phyloP scores from a whole-genome alignment of 2,329 filamentous ascomycete genomes.

The Penicillium sp. region DNA sequence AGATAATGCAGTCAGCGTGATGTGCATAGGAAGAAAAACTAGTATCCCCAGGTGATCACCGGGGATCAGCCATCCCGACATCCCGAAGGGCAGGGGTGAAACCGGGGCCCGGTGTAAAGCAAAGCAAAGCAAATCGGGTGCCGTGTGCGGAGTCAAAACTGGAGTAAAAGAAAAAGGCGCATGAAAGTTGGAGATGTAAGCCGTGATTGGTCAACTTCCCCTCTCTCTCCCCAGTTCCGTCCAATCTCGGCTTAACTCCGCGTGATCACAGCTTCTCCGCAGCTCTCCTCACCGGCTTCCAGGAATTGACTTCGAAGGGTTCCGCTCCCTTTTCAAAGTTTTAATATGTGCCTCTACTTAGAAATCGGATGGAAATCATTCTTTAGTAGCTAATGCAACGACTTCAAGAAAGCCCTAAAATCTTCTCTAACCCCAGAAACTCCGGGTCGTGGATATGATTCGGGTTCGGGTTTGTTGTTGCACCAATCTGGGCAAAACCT shows the following conservation, averaged over 20 bases:
- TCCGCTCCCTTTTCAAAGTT: neutral
- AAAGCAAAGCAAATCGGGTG: constrained; percentile 7
- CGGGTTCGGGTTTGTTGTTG: no score
- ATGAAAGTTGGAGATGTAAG: neutral
- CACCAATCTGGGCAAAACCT: no score
- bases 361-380: no score
- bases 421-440: no score
- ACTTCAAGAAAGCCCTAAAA: no score
- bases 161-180: neutral
- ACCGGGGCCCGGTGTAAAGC: constrained; percentile 11
- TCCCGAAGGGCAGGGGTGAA: constrained; percentile 11
- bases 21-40: constrained; percentile 12
- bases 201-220: constrained; percentile 5
- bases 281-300: neutral
- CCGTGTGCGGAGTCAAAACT: constrained; percentile 22
- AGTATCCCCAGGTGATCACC: constrained; percentile 11
- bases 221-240: neutral
- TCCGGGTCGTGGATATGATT: no score
- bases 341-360: no score
- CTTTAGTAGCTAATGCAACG: no score
- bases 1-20: neutral
- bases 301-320: neutral
- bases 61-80: constrained; percentile 1
- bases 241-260: constrained; percentile 22
- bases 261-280: constrained; percentile 1